Evolutionary conservation across 2,329 filamentous ascomycete species (phyloP).

Genomic region (Beauveria scarabaeidicola): DNA sequence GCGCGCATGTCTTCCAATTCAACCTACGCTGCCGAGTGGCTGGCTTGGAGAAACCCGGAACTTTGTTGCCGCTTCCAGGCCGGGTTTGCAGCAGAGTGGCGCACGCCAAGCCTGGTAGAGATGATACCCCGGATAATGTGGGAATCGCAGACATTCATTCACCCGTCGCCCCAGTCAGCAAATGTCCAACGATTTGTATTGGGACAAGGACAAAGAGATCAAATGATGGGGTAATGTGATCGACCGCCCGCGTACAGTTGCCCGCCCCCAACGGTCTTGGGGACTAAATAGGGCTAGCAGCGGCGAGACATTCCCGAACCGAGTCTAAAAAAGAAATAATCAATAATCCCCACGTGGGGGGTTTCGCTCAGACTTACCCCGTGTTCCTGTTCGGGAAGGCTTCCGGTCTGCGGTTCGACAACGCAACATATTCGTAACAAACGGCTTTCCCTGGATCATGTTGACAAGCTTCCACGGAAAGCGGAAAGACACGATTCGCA

Average conservation of each 20-base stretch:
- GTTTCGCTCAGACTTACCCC: no score
- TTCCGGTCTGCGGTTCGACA: neutral
- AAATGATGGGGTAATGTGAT: no score
- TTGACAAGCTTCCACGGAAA: neutral
- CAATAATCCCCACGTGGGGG: no score
- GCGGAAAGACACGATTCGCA: neutral
- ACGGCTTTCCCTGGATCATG: no score
- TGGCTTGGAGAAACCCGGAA: neutral
- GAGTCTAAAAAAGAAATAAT: no score
- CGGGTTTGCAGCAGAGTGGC: neutral
- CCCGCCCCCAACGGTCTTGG: no score
- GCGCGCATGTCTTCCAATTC: neutral
- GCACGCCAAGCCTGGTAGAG: neutral
- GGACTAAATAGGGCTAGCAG: no score
- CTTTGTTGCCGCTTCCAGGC: neutral
- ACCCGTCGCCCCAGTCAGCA: no score
- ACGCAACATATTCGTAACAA: neutral
- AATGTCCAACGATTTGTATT: no score
- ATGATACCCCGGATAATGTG: neutral
- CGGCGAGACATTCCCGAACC: no score
- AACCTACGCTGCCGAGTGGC: neutral
- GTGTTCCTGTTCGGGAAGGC: neutral
- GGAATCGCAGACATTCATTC: neutral
- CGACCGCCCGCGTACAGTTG: no score
- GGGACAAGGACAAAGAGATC: no score